Percentiles rank a stretch among this genome's conserved stretches.
Conservation (phyloP, 306 rosid genomes). For the Senna tora region DNA sequence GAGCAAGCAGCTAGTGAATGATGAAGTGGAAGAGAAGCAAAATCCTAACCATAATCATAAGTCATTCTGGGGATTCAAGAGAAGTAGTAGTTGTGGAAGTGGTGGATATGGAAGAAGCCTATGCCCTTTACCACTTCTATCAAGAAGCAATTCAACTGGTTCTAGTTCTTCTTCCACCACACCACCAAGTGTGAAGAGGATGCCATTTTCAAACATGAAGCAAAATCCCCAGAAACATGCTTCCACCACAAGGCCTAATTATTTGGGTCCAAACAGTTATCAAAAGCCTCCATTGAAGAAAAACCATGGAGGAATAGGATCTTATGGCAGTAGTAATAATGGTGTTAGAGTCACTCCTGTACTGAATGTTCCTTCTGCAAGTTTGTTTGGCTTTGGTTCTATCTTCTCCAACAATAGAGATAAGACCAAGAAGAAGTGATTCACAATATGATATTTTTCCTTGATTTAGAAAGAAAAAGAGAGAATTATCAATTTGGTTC, state of each 20-base stretch:
- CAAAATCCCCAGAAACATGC: slow-evolving; percentile 49
- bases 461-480: no score
- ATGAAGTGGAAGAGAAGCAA: slow-evolving; percentile 57
- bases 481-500: no score
- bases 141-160: slow-evolving; percentile 85
- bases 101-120: slow-evolving; percentile 83
- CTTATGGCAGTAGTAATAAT: slow-evolving; percentile 41
- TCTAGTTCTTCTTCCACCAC: slow-evolving; percentile 34
- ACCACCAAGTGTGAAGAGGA: slow-evolving; percentile 49
- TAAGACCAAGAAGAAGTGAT: slow-evolving; percentile 69
- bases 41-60: slow-evolving; percentile 36
- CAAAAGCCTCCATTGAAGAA: slow-evolving; percentile 80
- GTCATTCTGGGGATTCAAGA: slow-evolving; percentile 83
- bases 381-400: slow-evolving; percentile 72
- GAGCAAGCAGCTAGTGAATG: slow-evolving; percentile 30
- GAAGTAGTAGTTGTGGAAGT: slow-evolving; percentile 90
- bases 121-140: slow-evolving; percentile 83
- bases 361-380: slow-evolving; percentile 71
- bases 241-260: slow-evolving; percentile 38
- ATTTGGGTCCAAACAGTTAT: slow-evolving; percentile 39
- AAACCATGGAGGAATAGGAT: slow-evolving; percentile 59
- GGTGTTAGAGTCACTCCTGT: slow-evolving; percentile 63
- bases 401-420: slow-evolving; percentile 70
- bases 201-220: slow-evolving; percentile 51
- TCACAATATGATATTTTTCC: no score